A percentile compares a stretch with the other conserved stretches of the same genome.
Conservation (phyloP, 129 eudicot genomes). For the Smallanthus sonchifolius region DNA sequence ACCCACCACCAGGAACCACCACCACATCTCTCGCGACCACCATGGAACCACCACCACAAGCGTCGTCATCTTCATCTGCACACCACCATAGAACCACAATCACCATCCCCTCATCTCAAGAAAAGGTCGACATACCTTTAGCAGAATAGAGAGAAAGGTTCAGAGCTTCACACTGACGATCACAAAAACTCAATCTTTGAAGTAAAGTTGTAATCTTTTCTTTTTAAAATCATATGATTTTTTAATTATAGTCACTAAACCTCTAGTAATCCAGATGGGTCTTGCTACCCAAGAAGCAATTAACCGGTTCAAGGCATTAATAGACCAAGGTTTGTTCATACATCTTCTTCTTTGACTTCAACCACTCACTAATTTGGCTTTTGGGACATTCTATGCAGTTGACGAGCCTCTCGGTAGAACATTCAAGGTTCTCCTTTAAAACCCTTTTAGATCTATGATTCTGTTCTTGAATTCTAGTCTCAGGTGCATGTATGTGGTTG, state of each 20-base stretch:
- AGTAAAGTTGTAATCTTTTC: conserved; percentile 17
- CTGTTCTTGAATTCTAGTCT: conserved; percentile 4
- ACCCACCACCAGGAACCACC: too few relatives aligned
- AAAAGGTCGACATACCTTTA: conserved; percentile 17
- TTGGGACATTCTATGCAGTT: conserved; percentile 42
- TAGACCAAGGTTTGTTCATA: conserved; percentile 54
- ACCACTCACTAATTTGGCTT: conserved; percentile 19
- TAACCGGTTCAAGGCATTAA: conserved; percentile 48
- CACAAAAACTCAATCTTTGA: conserved; percentile 20
- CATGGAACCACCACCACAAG: too few relatives aligned
- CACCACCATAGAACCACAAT: too few relatives aligned
- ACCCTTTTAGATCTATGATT: conserved; percentile 28
- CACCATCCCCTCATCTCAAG: too few relatives aligned
- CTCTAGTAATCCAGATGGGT: conserved; percentile 34
- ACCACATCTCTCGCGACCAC: too few relatives aligned
- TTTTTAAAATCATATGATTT: neutral
- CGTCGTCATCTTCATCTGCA: too few relatives aligned
- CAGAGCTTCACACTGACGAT: conserved; percentile 24
- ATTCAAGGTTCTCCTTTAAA: conserved; percentile 50
- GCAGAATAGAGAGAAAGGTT: conserved; percentile 25
- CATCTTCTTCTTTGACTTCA: neutral
- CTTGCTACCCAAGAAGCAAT: conserved; percentile 63
- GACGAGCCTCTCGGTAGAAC: conserved; percentile 63
- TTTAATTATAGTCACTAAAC: conserved; percentile 5
- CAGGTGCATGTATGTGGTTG: conserved; percentile 1